Percentiles rank a stretch among this genome's conserved stretches.
Conservation (phyloP, 2,329 filamentous ascomycete genomes). For the Xylaria arbuscula region DNA sequence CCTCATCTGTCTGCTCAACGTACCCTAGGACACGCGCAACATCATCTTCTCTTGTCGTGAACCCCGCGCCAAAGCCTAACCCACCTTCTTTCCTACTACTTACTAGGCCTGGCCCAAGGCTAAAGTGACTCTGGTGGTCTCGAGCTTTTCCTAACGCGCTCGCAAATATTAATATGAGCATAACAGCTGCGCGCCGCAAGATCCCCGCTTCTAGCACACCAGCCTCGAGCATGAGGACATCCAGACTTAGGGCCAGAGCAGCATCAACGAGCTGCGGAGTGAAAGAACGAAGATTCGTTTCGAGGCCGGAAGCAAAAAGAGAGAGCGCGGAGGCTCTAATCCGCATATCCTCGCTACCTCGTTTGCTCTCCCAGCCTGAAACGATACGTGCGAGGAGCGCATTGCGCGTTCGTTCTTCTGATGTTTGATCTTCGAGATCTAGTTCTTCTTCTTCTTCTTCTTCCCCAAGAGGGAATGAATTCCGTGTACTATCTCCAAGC, state of each 20-base stretch:
- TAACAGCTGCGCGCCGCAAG: conserved; percentile 72
- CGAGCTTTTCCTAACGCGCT: conserved; percentile 67
- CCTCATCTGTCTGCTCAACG: conserved; percentile 72
- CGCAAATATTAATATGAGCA: conserved; percentile 72
- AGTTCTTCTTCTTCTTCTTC: conserved; percentile 33
- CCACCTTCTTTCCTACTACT: conserved; percentile 56
- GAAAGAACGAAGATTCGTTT: conserved; percentile 69
- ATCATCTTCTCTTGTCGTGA: conserved; percentile 63
- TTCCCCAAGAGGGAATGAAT: conserved; percentile 1
- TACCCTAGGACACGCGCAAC: conserved; percentile 72
- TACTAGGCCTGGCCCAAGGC: background rate
- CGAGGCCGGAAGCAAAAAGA: conserved; percentile 69
- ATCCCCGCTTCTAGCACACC: conserved; percentile 70
- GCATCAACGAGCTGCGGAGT: conserved; percentile 64
- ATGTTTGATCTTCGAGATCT: conserved; percentile 49
- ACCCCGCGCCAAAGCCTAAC: conserved; percentile 65
- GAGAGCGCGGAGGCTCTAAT: conserved; percentile 76
- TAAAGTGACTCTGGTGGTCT: conserved; percentile 35
- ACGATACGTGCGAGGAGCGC: conserved; percentile 69
- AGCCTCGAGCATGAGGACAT: conserved; percentile 71
- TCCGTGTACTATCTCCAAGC: conserved; percentile 1
- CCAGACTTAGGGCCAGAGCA: conserved; percentile 71
- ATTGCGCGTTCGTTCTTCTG: conserved; percentile 57
- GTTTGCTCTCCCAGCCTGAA: conserved; percentile 73
- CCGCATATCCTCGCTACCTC: conserved; percentile 75